These are phyloP conservation scores for Golubevia sp. DNA, from an alignment of 1,284 basidiomycete genomes.

Conservation along the genomic window DNA sequence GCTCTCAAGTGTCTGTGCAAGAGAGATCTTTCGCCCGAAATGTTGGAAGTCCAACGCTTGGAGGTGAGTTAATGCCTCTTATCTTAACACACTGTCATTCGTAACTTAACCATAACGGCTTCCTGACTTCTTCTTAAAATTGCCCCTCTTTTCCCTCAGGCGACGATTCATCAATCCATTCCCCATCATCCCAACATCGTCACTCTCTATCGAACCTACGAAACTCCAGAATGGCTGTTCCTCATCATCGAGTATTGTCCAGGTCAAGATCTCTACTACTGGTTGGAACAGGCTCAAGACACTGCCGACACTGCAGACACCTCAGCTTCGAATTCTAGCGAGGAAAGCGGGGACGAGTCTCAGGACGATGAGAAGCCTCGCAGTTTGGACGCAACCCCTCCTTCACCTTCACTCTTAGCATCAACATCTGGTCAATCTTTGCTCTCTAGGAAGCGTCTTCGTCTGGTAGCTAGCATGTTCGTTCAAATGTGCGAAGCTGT, in stretches of 20 bases:
- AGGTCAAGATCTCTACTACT: constrained; percentile 88
- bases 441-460: constrained; percentile 81
- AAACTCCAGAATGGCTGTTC: constrained; percentile 78
- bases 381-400: constrained; percentile 66
- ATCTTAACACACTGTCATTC: constrained; percentile 77
- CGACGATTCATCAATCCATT: constrained; percentile 91
- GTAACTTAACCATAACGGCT: constrained; percentile 87
- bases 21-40: constrained; percentile 45
- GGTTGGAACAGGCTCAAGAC: constrained; percentile 73
- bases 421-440: constrained; percentile 78
- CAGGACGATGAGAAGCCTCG: constrained; percentile 6
- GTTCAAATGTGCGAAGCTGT: constrained; percentile 97
- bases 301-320: constrained; percentile 28
- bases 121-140: constrained; percentile 29
- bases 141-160: constrained; percentile 64
- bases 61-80: constrained; percentile 16
- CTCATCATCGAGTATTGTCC: constrained; percentile 89
- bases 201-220: constrained; percentile 73
- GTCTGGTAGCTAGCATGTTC: constrained; percentile 95
- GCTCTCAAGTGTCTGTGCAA: constrained; percentile 94
- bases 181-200: constrained; percentile 92
- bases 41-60: constrained; percentile 53
- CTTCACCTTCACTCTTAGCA: constrained; percentile 83
- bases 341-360: constrained; percentile 8
- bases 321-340: constrained; percentile 21